Conservation (phyloP, 495 filamentous ascomycete species). For the Hyaloscypha hepaticicola region DNA sequence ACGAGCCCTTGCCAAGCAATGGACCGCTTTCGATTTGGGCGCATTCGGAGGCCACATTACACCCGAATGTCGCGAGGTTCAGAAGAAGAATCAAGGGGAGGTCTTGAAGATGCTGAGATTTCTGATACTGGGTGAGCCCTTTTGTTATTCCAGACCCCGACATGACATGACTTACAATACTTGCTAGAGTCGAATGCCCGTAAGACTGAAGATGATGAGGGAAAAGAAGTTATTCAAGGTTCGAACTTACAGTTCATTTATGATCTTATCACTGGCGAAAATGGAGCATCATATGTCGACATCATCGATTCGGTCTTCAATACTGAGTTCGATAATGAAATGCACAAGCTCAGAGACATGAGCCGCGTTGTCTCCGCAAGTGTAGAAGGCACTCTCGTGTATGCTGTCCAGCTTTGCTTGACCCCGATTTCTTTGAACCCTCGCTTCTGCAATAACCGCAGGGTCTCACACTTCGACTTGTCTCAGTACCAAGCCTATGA, state of each 20-base stretch:
- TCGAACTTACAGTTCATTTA: slow-evolving; percentile 17
- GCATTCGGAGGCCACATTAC: not conserved
- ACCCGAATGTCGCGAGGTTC: not conserved
- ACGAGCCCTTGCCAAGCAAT: slow-evolving; percentile 5
- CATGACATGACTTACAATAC: not conserved
- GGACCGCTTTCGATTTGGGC: slow-evolving; percentile 11
- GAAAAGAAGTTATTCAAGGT: slow-evolving; percentile 11
- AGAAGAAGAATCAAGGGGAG: not conserved
- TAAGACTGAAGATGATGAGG: not conserved
- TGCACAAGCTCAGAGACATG: not conserved
- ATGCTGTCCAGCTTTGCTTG: slow-evolving; percentile 27
- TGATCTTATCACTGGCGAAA: slow-evolving; percentile 3
- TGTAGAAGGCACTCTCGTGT: not conserved
- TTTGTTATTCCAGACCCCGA: not conserved
- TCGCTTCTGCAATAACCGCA: slow-evolving; percentile 1
- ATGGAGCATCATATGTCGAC: slow-evolving; percentile 13
- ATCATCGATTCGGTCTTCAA: slow-evolving; percentile 27
- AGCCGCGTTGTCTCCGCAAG: slow-evolving; percentile 8
- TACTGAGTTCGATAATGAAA: slow-evolving; percentile 16
- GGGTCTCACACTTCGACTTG: slow-evolving; percentile 21
- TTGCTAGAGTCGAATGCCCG: slow-evolving; percentile 21
- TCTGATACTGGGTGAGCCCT: slow-evolving; percentile 21
- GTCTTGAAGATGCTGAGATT: slow-evolving; percentile 14
- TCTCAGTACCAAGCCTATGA: slow-evolving; percentile 26
- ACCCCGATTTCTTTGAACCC: slow-evolving; percentile 22